Conservation (phyloP, 2,329 filamentous ascomycete genomes). For the Fusarium nelsonii region DNA sequence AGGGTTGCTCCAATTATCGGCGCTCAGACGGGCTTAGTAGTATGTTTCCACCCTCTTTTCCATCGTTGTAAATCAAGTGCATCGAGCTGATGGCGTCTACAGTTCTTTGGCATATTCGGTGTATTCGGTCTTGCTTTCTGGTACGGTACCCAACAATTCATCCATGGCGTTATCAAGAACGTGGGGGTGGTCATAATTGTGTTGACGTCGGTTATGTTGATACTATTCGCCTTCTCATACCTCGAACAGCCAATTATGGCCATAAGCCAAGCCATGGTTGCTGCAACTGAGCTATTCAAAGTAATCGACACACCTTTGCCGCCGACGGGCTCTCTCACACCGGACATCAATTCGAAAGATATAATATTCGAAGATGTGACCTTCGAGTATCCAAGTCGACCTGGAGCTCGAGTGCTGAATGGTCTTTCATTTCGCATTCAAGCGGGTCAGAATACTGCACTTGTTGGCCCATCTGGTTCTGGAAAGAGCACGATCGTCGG, state of each 20-base stretch:
- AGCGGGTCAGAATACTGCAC: constrained; percentile 72
- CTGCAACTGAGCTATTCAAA: constrained; percentile 45
- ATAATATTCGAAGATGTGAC: constrained; percentile 60
- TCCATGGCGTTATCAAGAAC: constrained; percentile 49
- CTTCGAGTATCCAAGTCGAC: constrained; percentile 37
- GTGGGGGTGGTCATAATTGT: constrained; percentile 55
- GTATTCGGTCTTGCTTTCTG: constrained; percentile 59
- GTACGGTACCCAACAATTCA: constrained; percentile 56
- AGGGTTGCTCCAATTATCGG: constrained; percentile 47
- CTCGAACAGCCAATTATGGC: constrained; percentile 57
- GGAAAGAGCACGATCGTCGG: constrained; percentile 78
- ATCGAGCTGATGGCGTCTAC: constrained; percentile 1
- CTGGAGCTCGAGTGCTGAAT: constrained; percentile 50
- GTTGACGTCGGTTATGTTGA: constrained; percentile 55
- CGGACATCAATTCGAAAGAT: constrained; percentile 48
- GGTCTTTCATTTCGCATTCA: constrained; percentile 65
- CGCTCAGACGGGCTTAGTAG: constrained; percentile 27
- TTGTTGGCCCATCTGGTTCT: constrained; percentile 75
- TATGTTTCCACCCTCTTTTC: constrained; percentile 13
- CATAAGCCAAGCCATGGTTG: constrained; percentile 46
- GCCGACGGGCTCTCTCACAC: constrained; percentile 36
- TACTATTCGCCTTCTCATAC: constrained; percentile 51
- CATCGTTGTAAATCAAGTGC: neutral
- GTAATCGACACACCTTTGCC: constrained; percentile 45
- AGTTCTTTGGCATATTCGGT: constrained; percentile 50